Evolutionary conservation across 352 stramenopile genomes (phyloP).

Genomic region (Pythium rhizo-oryzae): DNA sequence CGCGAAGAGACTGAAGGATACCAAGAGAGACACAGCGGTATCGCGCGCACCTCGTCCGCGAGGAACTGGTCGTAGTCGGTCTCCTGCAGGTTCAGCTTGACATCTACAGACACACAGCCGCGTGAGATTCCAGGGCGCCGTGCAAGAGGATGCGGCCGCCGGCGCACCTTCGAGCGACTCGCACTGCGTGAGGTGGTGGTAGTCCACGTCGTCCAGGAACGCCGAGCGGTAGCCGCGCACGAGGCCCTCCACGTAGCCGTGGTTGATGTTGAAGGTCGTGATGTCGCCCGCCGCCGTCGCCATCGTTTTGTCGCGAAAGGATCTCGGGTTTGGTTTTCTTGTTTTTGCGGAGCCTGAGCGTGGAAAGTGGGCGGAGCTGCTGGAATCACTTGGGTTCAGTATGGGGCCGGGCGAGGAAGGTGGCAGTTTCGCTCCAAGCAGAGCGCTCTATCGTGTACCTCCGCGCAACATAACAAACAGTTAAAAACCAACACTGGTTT

Average conservation of each 20-base stretch:
- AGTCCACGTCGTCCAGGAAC: slow-evolving; percentile 90
- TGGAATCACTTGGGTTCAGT: slow-evolving; percentile 28
- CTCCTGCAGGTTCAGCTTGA: slow-evolving; percentile 97
- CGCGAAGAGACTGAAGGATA: slow-evolving; percentile 17
- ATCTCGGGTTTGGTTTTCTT: neutral
- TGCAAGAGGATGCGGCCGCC: neutral
- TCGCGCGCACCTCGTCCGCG: slow-evolving; percentile 82
- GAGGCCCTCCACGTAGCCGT: slow-evolving; percentile 97
- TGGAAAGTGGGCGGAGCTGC: neutral
- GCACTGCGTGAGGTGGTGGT: slow-evolving; percentile 90
- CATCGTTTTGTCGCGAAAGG: neutral
- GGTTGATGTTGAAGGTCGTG: slow-evolving; percentile 97
- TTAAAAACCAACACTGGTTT: neutral
- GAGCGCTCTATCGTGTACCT: neutral
- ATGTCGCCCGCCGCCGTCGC: slow-evolving; percentile 89
- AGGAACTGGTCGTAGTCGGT: slow-evolving; percentile 98
- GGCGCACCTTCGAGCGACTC: slow-evolving; percentile 86
- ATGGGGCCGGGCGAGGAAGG: slow-evolving; percentile 4
- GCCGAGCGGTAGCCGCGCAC: slow-evolving; percentile 95
- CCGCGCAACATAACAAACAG: slow-evolving; percentile 9
- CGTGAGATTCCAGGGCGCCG: neutral
- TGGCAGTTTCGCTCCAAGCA: slow-evolving; percentile 20
- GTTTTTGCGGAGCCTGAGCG: slow-evolving; percentile 1
- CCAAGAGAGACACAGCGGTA: neutral
- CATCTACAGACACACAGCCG: slow-evolving; percentile 43